These are phyloP conservation scores for Physocladia obscura DNA, from an alignment of 192 early-diverging fungal genomes.

Conservation along the genomic window DNA sequence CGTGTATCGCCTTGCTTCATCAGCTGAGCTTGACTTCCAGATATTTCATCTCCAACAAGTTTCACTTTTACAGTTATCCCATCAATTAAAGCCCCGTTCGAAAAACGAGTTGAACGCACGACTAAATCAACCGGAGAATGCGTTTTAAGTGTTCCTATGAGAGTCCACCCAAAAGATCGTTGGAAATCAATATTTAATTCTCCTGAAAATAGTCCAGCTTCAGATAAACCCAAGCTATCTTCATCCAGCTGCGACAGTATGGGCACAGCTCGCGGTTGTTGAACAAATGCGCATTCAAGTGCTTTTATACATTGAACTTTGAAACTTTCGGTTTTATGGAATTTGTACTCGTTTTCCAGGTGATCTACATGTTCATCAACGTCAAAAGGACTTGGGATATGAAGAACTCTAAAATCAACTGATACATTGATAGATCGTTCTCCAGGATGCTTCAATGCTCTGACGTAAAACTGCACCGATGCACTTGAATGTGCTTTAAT, in stretches of 20 bases:
- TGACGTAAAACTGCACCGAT: conserved; percentile 23
- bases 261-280: conserved; percentile 8
- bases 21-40: too few relatives aligned
- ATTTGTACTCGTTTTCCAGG: background rate
- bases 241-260: background rate
- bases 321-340: background rate
- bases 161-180: conserved; percentile 1
- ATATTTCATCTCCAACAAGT: background rate
- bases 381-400: background rate
- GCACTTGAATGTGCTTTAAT: conserved; percentile 35
- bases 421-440: conserved; percentile 39
- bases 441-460: conserved; percentile 15
- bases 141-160: background rate
- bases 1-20: conserved; percentile 3
- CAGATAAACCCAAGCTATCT: background rate
- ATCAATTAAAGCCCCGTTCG: background rate
- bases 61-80: conserved; percentile 1
- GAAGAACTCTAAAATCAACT: conserved; percentile 5
- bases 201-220: background rate
- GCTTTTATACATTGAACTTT: background rate
- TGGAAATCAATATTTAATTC: background rate
- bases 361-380: background rate
- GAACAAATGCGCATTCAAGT: conserved; percentile 3
- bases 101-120: too few relatives aligned
- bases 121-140: conserved; percentile 4